Conservation (phyloP, 768 basidiomycete genomes). For the Rhizopogon vulgaris region DNA sequence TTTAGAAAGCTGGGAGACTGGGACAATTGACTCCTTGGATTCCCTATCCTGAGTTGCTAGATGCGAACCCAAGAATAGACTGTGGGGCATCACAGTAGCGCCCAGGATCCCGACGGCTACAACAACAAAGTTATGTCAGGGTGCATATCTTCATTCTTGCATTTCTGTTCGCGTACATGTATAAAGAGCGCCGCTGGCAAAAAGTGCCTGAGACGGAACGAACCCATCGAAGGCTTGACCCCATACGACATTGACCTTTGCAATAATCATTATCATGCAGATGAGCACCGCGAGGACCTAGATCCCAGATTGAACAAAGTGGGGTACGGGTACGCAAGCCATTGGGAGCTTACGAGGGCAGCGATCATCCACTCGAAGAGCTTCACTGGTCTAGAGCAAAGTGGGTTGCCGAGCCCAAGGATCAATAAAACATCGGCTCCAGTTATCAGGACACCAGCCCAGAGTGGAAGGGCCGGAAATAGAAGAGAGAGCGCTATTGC, state of each 20-base stretch:
- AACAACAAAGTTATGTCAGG: constrained; percentile 8
- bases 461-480: constrained; percentile 62
- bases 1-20: background rate
- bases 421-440: constrained; percentile 64
- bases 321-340: background rate
- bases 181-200: constrained; percentile 53
- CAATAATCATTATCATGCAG: constrained; percentile 73
- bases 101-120: constrained; percentile 68
- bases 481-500: constrained; percentile 77
- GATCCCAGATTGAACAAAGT: constrained; percentile 2
- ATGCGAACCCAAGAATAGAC: constrained; percentile 82
- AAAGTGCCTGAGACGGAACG: constrained; percentile 62
- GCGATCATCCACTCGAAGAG: constrained; percentile 65
- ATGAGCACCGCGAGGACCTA: constrained; percentile 68
- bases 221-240: constrained; percentile 67
- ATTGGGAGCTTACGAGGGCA: constrained; percentile 40
- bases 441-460: constrained; percentile 67
- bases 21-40: constrained; percentile 21
- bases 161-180: constrained; percentile 41
- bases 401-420: constrained; percentile 65
- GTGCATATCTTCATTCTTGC: constrained; percentile 6
- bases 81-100: constrained; percentile 92
- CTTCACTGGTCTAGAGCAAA: constrained; percentile 58
- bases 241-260: constrained; percentile 69
- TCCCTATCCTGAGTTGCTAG: constrained; percentile 81